A percentile compares a stretch with the other conserved stretches of the same genome.
Conservation (phyloP, 352 stramenopile genomes). For the Elongisporangium prolatum region DNA sequence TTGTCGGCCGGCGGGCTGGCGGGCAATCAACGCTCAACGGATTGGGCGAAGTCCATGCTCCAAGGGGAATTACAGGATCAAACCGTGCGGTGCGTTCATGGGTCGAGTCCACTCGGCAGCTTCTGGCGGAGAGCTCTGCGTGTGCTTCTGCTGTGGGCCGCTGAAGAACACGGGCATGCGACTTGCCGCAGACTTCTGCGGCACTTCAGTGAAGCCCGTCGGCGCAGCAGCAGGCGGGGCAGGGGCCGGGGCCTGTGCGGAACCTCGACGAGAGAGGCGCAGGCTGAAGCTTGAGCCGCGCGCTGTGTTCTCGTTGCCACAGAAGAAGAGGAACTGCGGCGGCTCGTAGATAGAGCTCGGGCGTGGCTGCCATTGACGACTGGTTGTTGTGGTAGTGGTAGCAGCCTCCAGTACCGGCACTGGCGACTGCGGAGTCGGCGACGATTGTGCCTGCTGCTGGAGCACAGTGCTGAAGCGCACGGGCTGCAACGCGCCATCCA, state of each 20-base stretch:
- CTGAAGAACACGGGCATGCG: constrained; percentile 71
- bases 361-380: constrained; percentile 2
- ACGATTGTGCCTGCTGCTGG: neutral
- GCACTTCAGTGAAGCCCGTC: neutral
- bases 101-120: neutral
- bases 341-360: constrained; percentile 40
- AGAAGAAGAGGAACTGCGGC: constrained; percentile 78
- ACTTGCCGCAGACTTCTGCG: neutral
- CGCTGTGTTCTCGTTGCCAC: constrained; percentile 42
- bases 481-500: neutral
- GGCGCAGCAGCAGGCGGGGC: too few species aligned
- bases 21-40: neutral
- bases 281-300: constrained; percentile 10
- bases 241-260: neutral
- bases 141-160: neutral
- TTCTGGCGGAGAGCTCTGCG: neutral
- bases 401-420: neutral
- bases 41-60: neutral
- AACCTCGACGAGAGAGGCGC: neutral
- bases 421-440: constrained; percentile 4
- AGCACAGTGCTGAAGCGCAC: neutral
- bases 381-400: neutral
- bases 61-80: neutral
- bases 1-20: neutral
- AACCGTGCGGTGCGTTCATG: neutral